Evolutionary conservation across 2,329 filamentous ascomycete genomes (phyloP).

Genomic region (Penicillium sp.): DNA sequence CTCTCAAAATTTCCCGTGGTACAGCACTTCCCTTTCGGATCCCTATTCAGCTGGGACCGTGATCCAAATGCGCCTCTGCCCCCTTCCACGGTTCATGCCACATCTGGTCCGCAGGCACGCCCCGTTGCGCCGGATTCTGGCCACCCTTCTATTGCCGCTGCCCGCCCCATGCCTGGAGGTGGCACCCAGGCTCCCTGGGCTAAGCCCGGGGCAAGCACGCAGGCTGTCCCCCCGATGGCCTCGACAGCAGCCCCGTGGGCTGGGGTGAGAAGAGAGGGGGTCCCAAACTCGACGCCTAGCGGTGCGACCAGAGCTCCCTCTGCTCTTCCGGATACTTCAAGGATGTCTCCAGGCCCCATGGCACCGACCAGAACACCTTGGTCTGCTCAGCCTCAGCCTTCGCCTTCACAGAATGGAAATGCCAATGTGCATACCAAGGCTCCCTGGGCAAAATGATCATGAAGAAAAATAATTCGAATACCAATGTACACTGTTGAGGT

Average conservation of each 20-base stretch:
- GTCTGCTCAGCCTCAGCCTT: conserved; percentile 20
- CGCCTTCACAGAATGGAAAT: conserved; percentile 18
- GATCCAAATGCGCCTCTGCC: conserved; percentile 61
- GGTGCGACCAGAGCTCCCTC: conserved; percentile 9
- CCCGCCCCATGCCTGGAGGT: conserved; percentile 19
- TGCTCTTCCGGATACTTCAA: conserved; percentile 31
- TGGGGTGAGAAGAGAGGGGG: conserved; percentile 16
- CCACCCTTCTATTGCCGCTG: conserved; percentile 10
- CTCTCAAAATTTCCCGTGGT: conserved; percentile 96
- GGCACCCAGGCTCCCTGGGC: conserved; percentile 42
- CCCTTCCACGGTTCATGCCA: conserved; percentile 56
- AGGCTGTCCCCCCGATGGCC: conserved; percentile 20
- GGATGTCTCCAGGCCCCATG: conserved; percentile 31
- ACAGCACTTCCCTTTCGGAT: conserved; percentile 89
- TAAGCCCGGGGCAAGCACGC: conserved; percentile 18
- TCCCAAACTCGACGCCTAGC: neutral
- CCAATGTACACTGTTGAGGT: neutral
- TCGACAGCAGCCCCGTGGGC: conserved; percentile 36
- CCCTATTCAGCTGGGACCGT: conserved; percentile 72
- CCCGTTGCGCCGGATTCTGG: conserved; percentile 22
- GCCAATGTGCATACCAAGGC: conserved; percentile 36
- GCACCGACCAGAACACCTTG: conserved; percentile 37
- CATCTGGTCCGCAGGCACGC: conserved; percentile 28
- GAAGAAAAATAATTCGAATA: neutral
- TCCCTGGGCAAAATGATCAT: conserved; percentile 38